These are phyloP conservation scores for Suhomyces taliae DNA, from an alignment of 1,139 yeast genomes.

Conservation along the genomic window DNA sequence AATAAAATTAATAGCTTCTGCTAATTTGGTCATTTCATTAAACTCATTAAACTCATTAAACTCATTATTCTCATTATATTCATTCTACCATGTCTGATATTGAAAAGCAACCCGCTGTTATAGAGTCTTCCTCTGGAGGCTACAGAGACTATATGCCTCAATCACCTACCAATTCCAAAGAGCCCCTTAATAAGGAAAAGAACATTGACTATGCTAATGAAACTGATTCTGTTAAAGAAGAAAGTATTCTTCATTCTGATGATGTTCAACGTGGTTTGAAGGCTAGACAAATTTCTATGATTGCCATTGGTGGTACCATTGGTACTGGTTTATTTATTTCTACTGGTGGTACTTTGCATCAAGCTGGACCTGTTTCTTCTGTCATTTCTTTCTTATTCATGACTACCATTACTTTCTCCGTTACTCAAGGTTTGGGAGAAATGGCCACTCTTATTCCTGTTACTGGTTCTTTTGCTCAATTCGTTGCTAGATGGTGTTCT, in stretches of 20 bases:
- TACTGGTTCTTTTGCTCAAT: conserved; percentile 61
- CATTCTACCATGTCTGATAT: conserved; percentile 6
- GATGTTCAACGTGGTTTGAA: conserved; percentile 43
- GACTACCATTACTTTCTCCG: conserved; percentile 63
- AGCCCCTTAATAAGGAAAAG: conserved; percentile 14
- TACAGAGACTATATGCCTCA: conserved; percentile 6
- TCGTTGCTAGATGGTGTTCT: conserved; percentile 60
- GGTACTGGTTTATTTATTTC: conserved; percentile 68
- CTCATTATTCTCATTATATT: too few relatives aligned
- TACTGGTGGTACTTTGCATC: conserved; percentile 51
- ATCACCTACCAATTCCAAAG: conserved; percentile 10
- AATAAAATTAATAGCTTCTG: too few relatives aligned
- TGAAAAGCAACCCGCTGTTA: conserved; percentile 3
- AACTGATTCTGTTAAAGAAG: conserved; percentile 11
- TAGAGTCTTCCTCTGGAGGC: conserved; percentile 7
- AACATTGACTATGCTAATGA: conserved; percentile 15
- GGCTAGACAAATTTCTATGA: conserved; percentile 39
- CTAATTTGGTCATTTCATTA: too few relatives aligned
- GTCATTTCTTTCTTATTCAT: conserved; percentile 65
- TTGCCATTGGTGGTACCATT: conserved; percentile 51
- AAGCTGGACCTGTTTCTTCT: conserved; percentile 74
- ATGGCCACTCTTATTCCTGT: conserved; percentile 75
- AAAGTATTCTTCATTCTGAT: conserved; percentile 15
- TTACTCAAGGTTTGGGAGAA: conserved; percentile 72
- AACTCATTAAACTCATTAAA: too few relatives aligned